A percentile compares a stretch with the other conserved stretches of the same genome.
Evolutionary conservation across 176 grass and related monocot species (phyloP).

Genomic region (Metroxylon sagu): DNA sequence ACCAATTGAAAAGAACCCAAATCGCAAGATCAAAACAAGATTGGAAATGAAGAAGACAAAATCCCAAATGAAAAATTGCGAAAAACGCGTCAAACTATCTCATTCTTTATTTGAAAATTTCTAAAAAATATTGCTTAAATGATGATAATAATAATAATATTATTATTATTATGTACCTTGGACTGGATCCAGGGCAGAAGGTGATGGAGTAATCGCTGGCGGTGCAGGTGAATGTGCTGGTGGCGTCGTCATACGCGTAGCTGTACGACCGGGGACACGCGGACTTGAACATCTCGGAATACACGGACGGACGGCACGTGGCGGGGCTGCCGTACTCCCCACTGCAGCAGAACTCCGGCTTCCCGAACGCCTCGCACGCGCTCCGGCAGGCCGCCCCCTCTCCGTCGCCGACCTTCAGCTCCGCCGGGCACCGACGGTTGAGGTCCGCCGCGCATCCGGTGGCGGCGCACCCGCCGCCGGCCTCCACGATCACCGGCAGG

Average conservation of each 20-base stretch:
- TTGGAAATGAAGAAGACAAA: too few species aligned
- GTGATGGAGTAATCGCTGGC: conserved; percentile 74
- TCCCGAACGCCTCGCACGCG: conserved; percentile 70
- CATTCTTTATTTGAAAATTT: too few species aligned
- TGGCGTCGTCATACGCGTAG: conserved; percentile 95
- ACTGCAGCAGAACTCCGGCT: conserved; percentile 93
- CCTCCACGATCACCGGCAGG: conserved; percentile 64
- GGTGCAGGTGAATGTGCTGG: conserved; percentile 85
- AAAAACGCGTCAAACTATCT: too few species aligned
- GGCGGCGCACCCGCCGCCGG: conserved; percentile 30
- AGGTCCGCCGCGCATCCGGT: conserved; percentile 73
- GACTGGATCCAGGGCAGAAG: conserved; percentile 52
- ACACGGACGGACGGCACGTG: conserved; percentile 70
- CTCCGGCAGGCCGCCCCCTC: conserved; percentile 44
- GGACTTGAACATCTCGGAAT: conserved; percentile 90
- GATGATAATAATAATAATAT: too few species aligned
- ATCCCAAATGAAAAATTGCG: too few species aligned
- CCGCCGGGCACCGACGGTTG: conserved; percentile 54
- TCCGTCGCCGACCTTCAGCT: conserved; percentile 44
- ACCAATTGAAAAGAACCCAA: too few species aligned
- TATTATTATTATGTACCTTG: conserved; percentile 17
- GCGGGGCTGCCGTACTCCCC: conserved; percentile 54
- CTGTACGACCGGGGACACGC: conserved; percentile 91
- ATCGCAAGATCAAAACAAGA: too few species aligned
- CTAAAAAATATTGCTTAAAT: too few species aligned